Evolutionary conservation across 2,329 filamentous ascomycete genomes (phyloP), one percentile per base, ranked within the genome.

Genomic region (Hirsutella rhossiliensis): DNA sequence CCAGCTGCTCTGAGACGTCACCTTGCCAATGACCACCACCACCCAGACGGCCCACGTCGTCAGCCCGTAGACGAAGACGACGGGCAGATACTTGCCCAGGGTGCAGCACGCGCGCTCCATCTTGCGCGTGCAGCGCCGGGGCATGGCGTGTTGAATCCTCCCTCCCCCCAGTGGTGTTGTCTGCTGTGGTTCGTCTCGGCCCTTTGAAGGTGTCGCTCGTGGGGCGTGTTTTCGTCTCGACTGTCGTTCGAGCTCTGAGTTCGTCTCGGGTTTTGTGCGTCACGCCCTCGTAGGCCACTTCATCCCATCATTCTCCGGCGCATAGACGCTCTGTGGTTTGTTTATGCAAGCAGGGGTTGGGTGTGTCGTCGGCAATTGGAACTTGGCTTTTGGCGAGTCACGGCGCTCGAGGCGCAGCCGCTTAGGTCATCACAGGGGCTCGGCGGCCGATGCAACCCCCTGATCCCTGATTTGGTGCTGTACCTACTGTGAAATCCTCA

Each of bases 11-110:
- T 71, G 69, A 6, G 68, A 64, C 18, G 72, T 67, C 42, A 65
- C 67, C 27, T 74, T 71, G 43, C 86, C 84, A 47, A 95, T 84
- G 45, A 72, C 80, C 40, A 84, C 74, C 54, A 89, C 76, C 9
- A 95, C 88, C 74, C 84, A 96, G n/a, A 84, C 77, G 3, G 87
- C 89, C 92, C 92, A 98, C 11, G 84, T 84, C n/a, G 87, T 90
- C 52, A 96, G 64, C 45, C 83, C 76, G 58, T 95, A 96, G 46
- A 97, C 86, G 59, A 97, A 95, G 27, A 70, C 69, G 17, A 97
- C 72, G n/a, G 90, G 90, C 53, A 94, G 86, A 62, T 88, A 95
- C 23, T 79, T 85, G 43, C 84, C 73, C 48, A 80, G 76, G 38
- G 73, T 68, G 67, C 89, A 97, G 71, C 88, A 96, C 57, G 78